Percentiles rank a stretch among this genome's conserved stretches.
These are phyloP conservation scores for Waitea zeae DNA, from an alignment of 1,284 basidiomycete genomes.

Conservation along the genomic window DNA sequence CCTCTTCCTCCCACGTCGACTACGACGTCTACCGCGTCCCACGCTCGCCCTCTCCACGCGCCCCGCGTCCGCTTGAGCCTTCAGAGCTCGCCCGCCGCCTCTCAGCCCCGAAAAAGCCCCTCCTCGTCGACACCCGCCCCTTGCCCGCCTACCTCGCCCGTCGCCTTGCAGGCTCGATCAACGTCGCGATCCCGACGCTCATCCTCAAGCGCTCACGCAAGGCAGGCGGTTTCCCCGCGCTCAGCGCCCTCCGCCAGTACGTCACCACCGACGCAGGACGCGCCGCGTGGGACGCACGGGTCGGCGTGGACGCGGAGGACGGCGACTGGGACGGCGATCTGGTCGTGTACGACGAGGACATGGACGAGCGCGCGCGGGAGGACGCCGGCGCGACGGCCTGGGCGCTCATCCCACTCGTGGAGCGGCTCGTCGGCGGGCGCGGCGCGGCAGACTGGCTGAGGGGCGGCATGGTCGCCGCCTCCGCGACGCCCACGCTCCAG, in stretches of 20 bases:
- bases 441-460: slow-evolving; percentile 44
- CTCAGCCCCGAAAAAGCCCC: slow-evolving; percentile 29
- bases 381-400: slow-evolving; percentile 39
- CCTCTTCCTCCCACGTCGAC: slow-evolving; percentile 5
- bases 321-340: slow-evolving; percentile 56
- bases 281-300: slow-evolving; percentile 37
- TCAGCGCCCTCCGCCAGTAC: slow-evolving; percentile 56
- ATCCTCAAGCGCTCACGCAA: slow-evolving; percentile 73
- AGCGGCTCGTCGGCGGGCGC: slow-evolving; percentile 21
- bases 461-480: slow-evolving; percentile 46
- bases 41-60: slow-evolving; percentile 8
- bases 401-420: slow-evolving; percentile 30
- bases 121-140: slow-evolving; percentile 69
- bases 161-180: slow-evolving; percentile 53
- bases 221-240: slow-evolving; percentile 40
- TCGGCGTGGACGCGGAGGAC: neutral
- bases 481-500: slow-evolving; percentile 33
- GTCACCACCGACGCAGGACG: slow-evolving; percentile 62
- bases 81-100: slow-evolving; percentile 19
- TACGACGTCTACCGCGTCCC: slow-evolving; percentile 2
- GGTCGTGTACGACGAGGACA: slow-evolving; percentile 60
- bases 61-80: slow-evolving; percentile 21
- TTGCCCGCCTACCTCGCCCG: slow-evolving; percentile 41
- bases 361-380: slow-evolving; percentile 41
- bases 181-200: slow-evolving; percentile 71